These are phyloP conservation scores for Verticillium nubilum DNA, from an alignment of 2,329 filamentous ascomycete genomes.

Conservation along the genomic window DNA sequence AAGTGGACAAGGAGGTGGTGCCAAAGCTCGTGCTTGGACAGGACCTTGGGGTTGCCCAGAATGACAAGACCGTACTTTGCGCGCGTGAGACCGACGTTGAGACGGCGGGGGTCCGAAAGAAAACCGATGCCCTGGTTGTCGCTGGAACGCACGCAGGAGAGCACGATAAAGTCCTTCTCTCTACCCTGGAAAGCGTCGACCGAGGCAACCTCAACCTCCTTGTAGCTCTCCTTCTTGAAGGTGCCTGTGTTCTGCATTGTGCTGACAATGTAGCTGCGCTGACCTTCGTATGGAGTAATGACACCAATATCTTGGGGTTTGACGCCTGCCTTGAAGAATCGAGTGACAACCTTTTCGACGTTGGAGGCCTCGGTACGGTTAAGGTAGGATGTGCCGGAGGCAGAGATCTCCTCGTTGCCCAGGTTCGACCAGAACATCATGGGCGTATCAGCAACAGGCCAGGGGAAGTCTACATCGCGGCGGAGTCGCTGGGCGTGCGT, in stretches of 20 bases:
- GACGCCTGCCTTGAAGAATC: slow-evolving; percentile 99
- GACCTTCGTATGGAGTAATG: slow-evolving; percentile 97
- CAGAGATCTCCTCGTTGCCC: slow-evolving; percentile 96
- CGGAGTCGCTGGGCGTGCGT: slow-evolving; percentile 83
- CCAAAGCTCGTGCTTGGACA: slow-evolving; percentile 97
- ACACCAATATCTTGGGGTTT: slow-evolving; percentile 90
- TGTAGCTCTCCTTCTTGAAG: slow-evolving; percentile 98
- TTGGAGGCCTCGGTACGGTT: slow-evolving; percentile 97
- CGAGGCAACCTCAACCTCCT: slow-evolving; percentile 96
- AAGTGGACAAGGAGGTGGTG: slow-evolving; percentile 93
- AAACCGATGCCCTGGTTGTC: slow-evolving; percentile 99
- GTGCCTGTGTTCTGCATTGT: slow-evolving; percentile 99
- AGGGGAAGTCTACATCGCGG: slow-evolving; percentile 94
- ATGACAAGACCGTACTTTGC: slow-evolving; percentile 97
- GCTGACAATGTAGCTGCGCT: slow-evolving; percentile 95
- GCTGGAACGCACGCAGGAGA: slow-evolving; percentile 97
- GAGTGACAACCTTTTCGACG: slow-evolving; percentile 96
- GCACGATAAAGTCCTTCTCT: slow-evolving; percentile 98
- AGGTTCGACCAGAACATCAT: slow-evolving; percentile 99
- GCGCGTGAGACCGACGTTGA: slow-evolving; percentile 94
- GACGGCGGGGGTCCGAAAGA: slow-evolving; percentile 91
- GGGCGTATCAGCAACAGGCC: slow-evolving; percentile 87
- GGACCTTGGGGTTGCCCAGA: slow-evolving; percentile 92
- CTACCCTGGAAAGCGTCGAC: slow-evolving; percentile 98
- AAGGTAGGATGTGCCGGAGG: slow-evolving; percentile 94